These are phyloP conservation scores for Paraurostyla sp. DNA, from an alignment of 73 alveolate species.

Conservation along the genomic window DNA sequence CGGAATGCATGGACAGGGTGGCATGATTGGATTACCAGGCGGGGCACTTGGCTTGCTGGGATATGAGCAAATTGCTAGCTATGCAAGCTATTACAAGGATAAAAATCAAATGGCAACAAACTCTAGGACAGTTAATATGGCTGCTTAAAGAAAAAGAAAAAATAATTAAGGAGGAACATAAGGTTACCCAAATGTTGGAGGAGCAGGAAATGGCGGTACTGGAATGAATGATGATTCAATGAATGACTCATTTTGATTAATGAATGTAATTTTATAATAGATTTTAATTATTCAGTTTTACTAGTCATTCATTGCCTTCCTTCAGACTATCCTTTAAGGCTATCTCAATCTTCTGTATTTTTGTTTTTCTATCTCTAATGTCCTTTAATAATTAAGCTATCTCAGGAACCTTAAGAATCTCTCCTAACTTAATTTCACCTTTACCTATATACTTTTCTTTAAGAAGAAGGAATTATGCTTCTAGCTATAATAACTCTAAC, in stretches of 20 bases:
- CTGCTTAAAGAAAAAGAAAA: neutral
- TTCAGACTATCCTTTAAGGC: neutral
- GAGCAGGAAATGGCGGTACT: conserved; percentile 2
- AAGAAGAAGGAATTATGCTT: neutral
- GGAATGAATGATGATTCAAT: conserved; percentile 57
- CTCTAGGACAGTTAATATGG: neutral
- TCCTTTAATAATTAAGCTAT: neutral
- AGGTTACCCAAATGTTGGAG: neutral
- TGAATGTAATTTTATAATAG: neutral
- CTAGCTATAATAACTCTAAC: neutral
- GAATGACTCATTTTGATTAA: conserved; percentile 58
- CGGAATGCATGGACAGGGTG: neutral
- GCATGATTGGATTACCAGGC: neutral
- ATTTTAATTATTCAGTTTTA: neutral
- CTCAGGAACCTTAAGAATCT: conserved; percentile 23
- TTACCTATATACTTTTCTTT: conserved; percentile 5
- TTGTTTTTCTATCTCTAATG: conserved; percentile 24
- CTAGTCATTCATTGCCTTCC: neutral
- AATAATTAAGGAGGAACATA: neutral
- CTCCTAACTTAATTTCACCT: neutral
- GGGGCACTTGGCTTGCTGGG: neutral
- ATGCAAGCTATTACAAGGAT: conserved; percentile 32
- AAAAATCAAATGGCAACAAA: neutral
- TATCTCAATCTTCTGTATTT: neutral
- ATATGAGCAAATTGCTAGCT: neutral